Conservation (phyloP, 495 filamentous ascomycete species). For the Sporormia fimetaria region DNA sequence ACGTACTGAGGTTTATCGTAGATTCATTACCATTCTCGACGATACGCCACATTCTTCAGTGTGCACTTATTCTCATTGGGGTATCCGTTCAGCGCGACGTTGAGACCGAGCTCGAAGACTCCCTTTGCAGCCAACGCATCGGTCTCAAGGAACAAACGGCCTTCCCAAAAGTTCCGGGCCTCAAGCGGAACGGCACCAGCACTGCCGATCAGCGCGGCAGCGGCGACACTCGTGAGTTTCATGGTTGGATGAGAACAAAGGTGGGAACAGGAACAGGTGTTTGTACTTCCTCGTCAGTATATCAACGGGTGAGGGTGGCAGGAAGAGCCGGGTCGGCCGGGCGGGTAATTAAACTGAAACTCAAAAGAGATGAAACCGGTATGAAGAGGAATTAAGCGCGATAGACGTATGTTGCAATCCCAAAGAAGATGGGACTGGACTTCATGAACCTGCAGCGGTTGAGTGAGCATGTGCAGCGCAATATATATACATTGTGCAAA, state of each 20-base stretch:
- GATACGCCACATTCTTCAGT: constrained; percentile 27
- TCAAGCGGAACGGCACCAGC: constrained; percentile 16
- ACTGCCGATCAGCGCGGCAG: constrained; percentile 5
- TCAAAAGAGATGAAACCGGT: no score
- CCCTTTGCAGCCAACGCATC: constrained; percentile 24
- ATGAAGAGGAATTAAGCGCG: no score
- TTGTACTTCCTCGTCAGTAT: not conserved
- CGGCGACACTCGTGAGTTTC: constrained; percentile 10
- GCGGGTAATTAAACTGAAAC: constrained; percentile 15
- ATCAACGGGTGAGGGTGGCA: no score
- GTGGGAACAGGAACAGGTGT: constrained; percentile 4
- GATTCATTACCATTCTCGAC: constrained; percentile 31
- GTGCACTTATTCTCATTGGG: constrained; percentile 26
- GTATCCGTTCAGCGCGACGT: constrained; percentile 19
- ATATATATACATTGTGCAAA: not conserved
- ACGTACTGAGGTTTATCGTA: not conserved
- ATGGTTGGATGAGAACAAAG: constrained; percentile 3
- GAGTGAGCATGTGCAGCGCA: not conserved
- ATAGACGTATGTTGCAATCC: no score
- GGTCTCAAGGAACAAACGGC: constrained; percentile 11
- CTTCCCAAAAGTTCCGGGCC: not conserved
- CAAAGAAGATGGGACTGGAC: no score
- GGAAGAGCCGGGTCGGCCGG: not conserved
- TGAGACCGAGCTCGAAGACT: constrained; percentile 23
- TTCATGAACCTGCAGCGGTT: no score